A percentile compares a stretch with the other conserved stretches of the same genome.
These are phyloP conservation scores for Ustilago shanxiensis DNA, from an alignment of 1,284 basidiomycete species.

Conservation along the genomic window DNA sequence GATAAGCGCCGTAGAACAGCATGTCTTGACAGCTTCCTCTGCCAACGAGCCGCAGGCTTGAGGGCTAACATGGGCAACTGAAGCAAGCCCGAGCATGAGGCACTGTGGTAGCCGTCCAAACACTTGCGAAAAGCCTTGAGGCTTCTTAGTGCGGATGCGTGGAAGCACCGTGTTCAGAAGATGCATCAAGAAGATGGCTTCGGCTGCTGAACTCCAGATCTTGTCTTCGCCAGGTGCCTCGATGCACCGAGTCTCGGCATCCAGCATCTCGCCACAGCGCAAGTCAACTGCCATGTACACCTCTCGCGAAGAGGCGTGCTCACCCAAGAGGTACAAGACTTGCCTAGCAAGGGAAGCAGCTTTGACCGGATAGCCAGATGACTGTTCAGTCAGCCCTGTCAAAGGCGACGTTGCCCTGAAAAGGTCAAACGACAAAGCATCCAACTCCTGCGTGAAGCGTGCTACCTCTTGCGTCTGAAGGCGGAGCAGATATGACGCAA, in stretches of 20 bases:
- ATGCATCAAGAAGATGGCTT: slow-evolving; percentile 37
- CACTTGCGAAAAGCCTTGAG: slow-evolving; percentile 52
- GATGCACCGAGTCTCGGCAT: slow-evolving; percentile 3
- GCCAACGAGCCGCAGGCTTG: slow-evolving; percentile 15
- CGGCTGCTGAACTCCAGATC: slow-evolving; percentile 25
- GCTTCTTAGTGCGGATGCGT: slow-evolving; percentile 61
- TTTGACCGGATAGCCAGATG: slow-evolving; percentile 18
- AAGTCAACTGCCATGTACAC: slow-evolving; percentile 61
- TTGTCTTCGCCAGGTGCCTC: slow-evolving; percentile 10
- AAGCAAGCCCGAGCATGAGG: slow-evolving; percentile 32
- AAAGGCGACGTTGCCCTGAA: slow-evolving; percentile 53
- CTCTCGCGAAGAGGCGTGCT: slow-evolving; percentile 54
- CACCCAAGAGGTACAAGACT: slow-evolving; percentile 43
- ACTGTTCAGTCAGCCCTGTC: slow-evolving; percentile 34
- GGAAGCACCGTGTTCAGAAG: slow-evolving; percentile 48
- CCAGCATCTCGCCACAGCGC: slow-evolving; percentile 50
- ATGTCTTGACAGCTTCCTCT: slow-evolving; percentile 28
- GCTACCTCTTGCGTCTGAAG: slow-evolving; percentile 24
- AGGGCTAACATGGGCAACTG: slow-evolving; percentile 4
- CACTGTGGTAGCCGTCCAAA: slow-evolving; percentile 48
- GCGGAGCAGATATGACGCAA: slow-evolving; percentile 18
- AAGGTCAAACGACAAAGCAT: slow-evolving; percentile 53
- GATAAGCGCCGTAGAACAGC: slow-evolving; percentile 38
- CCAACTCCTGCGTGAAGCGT: slow-evolving; percentile 42
- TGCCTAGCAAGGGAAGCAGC: slow-evolving; percentile 23